Conservation (phyloP, 768 basidiomycete genomes). For the Suillus decipiens region DNA sequence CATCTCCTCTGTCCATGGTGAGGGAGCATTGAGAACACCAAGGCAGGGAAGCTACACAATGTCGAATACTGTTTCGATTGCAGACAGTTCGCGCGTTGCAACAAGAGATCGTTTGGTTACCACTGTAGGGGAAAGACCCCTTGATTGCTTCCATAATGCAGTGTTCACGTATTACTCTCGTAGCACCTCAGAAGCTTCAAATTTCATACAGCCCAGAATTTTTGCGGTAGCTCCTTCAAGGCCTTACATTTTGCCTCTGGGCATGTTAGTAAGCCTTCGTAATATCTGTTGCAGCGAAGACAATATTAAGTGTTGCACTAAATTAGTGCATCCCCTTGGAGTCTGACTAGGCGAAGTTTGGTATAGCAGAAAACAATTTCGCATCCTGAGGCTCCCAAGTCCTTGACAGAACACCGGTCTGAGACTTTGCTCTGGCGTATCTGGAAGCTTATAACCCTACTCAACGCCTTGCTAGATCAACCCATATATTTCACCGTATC, state of each 20-base stretch:
- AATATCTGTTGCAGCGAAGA: too few relatives aligned
- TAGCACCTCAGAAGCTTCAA: background rate
- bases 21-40: background rate
- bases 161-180: background rate
- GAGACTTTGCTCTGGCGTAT: too few relatives aligned
- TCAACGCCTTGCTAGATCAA: too few relatives aligned
- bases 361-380: background rate
- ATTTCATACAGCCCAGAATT: background rate
- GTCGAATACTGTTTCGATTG: background rate
- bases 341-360: too few relatives aligned
- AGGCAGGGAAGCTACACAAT: background rate
- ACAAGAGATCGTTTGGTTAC: background rate
- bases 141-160: background rate
- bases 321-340: too few relatives aligned
- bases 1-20: background rate
- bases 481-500: too few relatives aligned
- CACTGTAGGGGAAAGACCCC: background rate
- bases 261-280: too few relatives aligned
- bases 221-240: background rate
- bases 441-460: too few relatives aligned
- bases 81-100: background rate
- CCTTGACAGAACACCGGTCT: too few relatives aligned
- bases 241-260: background rate
- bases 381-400: too few relatives aligned
- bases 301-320: too few relatives aligned